Evolutionary conservation across 805 yeast species (phyloP).

Genomic region (Yamadazyma olivae): DNA sequence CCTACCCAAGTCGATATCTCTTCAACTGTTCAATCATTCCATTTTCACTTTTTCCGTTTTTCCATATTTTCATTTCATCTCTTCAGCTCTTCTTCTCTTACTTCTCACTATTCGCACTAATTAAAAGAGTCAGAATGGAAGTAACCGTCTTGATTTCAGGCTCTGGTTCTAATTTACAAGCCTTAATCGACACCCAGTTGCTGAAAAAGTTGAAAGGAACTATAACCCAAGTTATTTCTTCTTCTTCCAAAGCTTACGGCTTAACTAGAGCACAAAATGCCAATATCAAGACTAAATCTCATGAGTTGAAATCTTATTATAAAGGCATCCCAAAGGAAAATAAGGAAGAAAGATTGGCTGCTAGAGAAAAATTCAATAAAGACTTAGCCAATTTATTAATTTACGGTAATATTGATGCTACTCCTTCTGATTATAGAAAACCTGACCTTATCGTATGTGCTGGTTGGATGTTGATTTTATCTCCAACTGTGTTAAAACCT

Average conservation of each 20-base stretch:
- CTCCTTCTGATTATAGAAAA: slow-evolving; percentile 31
- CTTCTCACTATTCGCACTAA: background rate
- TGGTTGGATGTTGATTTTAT: slow-evolving; percentile 95
- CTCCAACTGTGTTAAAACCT: slow-evolving; percentile 70
- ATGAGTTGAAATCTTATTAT: slow-evolving; percentile 70
- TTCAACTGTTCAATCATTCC: background rate
- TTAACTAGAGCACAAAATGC: slow-evolving; percentile 71
- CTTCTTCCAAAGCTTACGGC: slow-evolving; percentile 85
- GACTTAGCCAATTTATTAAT: slow-evolving; percentile 74
- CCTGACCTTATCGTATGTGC: slow-evolving; percentile 96
- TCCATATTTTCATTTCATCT: background rate
- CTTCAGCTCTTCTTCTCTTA: background rate
- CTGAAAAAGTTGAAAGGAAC: slow-evolving; percentile 42
- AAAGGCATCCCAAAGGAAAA: slow-evolving; percentile 71
- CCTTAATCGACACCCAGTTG: slow-evolving; percentile 74
- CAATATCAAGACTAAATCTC: slow-evolving; percentile 65
- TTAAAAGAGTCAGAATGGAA: no score
- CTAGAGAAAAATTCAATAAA: slow-evolving; percentile 68
- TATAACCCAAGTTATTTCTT: slow-evolving; percentile 80
- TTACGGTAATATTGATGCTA: slow-evolving; percentile 40
- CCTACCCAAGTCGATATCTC: no score
- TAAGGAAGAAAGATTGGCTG: slow-evolving; percentile 50
- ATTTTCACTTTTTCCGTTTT: background rate
- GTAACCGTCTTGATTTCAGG: slow-evolving; percentile 89
- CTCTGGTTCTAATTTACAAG: slow-evolving; percentile 93